These are phyloP conservation scores for Petasospora fabianii DNA, from an alignment of 1,139 yeast genomes.

Conservation along the genomic window DNA sequence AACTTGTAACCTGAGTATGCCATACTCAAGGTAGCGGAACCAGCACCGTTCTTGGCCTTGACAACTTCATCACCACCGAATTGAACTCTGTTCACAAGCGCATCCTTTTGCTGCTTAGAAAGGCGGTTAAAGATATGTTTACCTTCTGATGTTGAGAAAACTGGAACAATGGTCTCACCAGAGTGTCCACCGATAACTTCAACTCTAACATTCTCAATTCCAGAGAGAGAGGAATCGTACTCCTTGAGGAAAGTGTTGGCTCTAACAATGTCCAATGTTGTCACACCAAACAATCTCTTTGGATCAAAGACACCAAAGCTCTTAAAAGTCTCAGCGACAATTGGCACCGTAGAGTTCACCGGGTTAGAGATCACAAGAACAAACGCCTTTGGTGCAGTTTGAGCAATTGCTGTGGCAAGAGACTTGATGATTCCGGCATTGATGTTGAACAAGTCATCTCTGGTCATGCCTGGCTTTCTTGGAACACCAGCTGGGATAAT, in stretches of 20 bases:
- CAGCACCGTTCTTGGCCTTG: constrained; percentile 71
- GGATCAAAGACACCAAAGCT: constrained; percentile 51
- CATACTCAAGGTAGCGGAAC: constrained; percentile 77
- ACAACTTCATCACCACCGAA: constrained; percentile 81
- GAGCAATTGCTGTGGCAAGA: constrained; percentile 56
- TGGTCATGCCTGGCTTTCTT: constrained; percentile 76
- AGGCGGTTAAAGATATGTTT: constrained; percentile 29
- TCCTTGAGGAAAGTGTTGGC: constrained; percentile 61
- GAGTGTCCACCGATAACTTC: constrained; percentile 72
- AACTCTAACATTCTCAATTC: constrained; percentile 24
- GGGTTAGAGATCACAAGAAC: constrained; percentile 71
- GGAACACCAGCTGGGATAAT: constrained; percentile 83
- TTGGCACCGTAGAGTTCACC: constrained; percentile 72
- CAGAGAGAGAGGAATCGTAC: constrained; percentile 15
- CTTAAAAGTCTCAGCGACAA: constrained; percentile 68
- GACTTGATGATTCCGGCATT: constrained; percentile 66
- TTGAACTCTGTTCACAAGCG: constrained; percentile 59
- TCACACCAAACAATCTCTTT: constrained; percentile 64
- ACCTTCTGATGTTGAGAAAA: constrained; percentile 24
- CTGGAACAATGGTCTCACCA: constrained; percentile 71
- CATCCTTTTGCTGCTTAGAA: constrained; percentile 36
- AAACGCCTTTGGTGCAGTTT: constrained; percentile 57
- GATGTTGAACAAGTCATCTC: constrained; percentile 72
- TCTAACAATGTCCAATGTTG: constrained; percentile 67
- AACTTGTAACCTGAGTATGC: constrained; percentile 73